Evolutionary conservation across 2,329 filamentous ascomycete species (phyloP).

Genomic region (Neofusicoccum cordaticola): DNA sequence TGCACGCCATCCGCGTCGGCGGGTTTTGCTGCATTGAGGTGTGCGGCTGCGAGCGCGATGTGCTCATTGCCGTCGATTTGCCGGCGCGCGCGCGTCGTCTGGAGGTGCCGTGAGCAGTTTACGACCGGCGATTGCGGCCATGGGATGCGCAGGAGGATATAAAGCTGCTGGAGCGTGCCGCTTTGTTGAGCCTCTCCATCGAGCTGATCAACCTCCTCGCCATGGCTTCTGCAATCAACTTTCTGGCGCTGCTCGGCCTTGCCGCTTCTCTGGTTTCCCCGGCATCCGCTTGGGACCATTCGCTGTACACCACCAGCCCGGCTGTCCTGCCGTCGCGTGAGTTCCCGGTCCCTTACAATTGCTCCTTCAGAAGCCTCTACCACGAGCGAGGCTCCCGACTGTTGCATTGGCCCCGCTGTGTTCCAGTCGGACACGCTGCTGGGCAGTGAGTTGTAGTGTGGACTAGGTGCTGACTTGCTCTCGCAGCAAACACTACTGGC

Average conservation of each 20-base stretch:
- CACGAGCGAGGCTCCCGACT: background rate
- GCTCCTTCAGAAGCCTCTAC: no score
- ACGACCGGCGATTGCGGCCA: background rate
- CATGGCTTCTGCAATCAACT: constrained; percentile 15
- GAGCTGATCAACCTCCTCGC: constrained; percentile 2
- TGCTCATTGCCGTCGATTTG: background rate
- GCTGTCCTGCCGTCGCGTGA: constrained; percentile 10
- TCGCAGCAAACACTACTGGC: constrained; percentile 18
- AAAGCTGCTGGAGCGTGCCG: background rate
- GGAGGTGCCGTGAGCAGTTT: background rate
- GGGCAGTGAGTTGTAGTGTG: background rate
- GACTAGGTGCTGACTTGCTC: background rate
- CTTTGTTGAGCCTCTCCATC: background rate
- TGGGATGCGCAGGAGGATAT: background rate
- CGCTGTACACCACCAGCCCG: constrained; percentile 12
- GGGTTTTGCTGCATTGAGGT: background rate
- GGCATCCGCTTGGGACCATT: constrained; percentile 14
- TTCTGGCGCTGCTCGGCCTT: constrained; percentile 11
- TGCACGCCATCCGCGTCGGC: constrained; percentile 1
- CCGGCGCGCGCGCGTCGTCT: background rate
- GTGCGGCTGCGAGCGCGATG: background rate
- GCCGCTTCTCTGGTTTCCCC: constrained; percentile 1
- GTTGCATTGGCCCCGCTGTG: background rate
- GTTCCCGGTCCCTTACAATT: background rate
- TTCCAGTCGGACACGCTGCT: background rate